These are phyloP conservation scores for Tritrichomonas musculus DNA, from an alignment of 208 protist species.

Conservation along the genomic window DNA sequence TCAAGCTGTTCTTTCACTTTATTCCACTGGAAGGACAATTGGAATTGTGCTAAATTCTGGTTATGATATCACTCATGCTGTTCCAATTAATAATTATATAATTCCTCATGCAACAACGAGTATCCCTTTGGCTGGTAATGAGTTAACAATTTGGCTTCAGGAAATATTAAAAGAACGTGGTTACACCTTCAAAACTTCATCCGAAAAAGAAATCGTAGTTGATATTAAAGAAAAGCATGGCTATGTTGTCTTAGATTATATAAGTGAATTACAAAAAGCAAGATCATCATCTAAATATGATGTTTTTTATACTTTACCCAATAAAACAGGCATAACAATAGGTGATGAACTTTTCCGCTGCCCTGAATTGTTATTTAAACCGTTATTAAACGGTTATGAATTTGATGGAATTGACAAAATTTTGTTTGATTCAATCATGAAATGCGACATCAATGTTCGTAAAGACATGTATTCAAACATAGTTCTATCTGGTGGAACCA, in stretches of 20 bases:
- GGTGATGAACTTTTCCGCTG: constrained; percentile 56
- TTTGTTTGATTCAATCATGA: constrained; percentile 57
- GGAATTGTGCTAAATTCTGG: constrained; percentile 83
- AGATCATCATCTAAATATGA: constrained; percentile 44
- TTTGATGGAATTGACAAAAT: constrained; percentile 55
- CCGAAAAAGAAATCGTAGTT: constrained; percentile 62
- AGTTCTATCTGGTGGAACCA: constrained; percentile 54
- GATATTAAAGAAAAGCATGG: constrained; percentile 67
- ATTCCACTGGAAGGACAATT: constrained; percentile 76
- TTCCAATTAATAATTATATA: constrained; percentile 78
- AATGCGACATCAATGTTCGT: constrained; percentile 62
- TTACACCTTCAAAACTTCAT: constrained; percentile 56
- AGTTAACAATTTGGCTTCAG: constrained; percentile 64
- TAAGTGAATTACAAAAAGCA: constrained; percentile 65
- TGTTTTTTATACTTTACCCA: constrained; percentile 62
- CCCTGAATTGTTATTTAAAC: constrained; percentile 70
- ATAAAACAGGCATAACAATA: constrained; percentile 55
- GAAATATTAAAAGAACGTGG: constrained; percentile 64
- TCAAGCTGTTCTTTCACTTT: constrained; percentile 73
- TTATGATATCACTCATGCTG: constrained; percentile 84
- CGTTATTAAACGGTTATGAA: constrained; percentile 53
- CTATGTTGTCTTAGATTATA: too few relatives aligned
- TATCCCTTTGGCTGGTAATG: constrained; percentile 43
- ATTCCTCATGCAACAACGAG: constrained; percentile 36
- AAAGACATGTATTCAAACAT: constrained; percentile 58